Conservation (phyloP, 2,329 filamentous ascomycete species). For the Macrophomina tecta region DNA sequence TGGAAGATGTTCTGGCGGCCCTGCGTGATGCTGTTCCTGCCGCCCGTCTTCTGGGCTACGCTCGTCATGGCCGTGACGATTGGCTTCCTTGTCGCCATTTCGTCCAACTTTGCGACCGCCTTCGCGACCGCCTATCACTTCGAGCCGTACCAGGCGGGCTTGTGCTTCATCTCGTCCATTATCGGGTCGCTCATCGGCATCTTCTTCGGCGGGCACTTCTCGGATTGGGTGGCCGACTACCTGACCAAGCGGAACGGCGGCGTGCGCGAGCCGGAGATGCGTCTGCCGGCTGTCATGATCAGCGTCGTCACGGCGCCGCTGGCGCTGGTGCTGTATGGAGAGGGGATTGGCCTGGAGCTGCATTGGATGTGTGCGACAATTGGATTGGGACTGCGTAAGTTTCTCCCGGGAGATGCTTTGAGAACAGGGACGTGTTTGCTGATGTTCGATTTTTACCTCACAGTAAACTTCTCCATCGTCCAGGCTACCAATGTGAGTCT, state of each 20-base stretch:
- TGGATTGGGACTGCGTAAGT: constrained; percentile 60
- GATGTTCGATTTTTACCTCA: not conserved
- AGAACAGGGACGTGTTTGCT: not conserved
- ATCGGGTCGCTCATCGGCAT: constrained; percentile 58
- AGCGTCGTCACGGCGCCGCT: constrained; percentile 37
- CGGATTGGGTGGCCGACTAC: constrained; percentile 41
- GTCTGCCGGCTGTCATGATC: constrained; percentile 41
- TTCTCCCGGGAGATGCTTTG: not conserved
- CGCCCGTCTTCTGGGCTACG: constrained; percentile 62
- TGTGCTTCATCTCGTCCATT: constrained; percentile 58
- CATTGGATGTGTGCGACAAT: constrained; percentile 63
- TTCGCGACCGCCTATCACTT: constrained; percentile 38
- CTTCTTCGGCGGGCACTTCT: constrained; percentile 55
- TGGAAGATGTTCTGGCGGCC: constrained; percentile 58
- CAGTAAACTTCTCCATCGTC: constrained; percentile 61
- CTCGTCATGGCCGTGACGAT: constrained; percentile 62
- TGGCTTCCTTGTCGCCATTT: constrained; percentile 55
- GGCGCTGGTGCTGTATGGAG: constrained; percentile 40
- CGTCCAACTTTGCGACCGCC: constrained; percentile 40
- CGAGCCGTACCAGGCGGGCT: constrained; percentile 48
- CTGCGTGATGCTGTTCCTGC: constrained; percentile 57
- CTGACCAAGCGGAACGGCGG: constrained; percentile 37
- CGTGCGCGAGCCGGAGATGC: constrained; percentile 45
- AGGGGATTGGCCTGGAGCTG: constrained; percentile 38
- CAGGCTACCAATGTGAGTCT: constrained; percentile 63